Evolutionary conservation across 345 rosid genomes (phyloP).

Genomic region (Hevea brasiliensis): DNA sequence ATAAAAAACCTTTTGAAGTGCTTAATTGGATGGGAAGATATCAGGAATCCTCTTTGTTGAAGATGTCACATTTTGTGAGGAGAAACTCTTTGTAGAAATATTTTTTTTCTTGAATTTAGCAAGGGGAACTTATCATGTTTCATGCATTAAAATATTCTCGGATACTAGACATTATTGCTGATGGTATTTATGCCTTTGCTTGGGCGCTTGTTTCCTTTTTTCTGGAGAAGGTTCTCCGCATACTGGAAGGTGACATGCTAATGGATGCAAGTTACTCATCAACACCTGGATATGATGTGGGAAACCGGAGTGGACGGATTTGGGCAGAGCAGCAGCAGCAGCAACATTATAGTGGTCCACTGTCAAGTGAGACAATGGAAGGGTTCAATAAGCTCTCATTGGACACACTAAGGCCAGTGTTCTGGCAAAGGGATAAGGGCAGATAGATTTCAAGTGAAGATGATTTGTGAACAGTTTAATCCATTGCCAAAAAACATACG

Average conservation of each 20-base stretch:
- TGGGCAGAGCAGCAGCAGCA: slow-evolving; percentile 56
- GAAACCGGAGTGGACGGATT: slow-evolving; percentile 81
- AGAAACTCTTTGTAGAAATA: neutral
- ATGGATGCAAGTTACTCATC: slow-evolving; percentile 64
- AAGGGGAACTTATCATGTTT: neutral
- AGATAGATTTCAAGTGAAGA: slow-evolving; percentile 36
- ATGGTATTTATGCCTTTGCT: neutral
- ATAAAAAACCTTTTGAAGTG: neutral
- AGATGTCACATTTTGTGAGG: neutral
- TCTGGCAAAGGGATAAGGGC: slow-evolving; percentile 48
- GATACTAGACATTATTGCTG: neutral
- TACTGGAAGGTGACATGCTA: slow-evolving; percentile 89
- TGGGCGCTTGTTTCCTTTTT: neutral
- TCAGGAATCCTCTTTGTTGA: neutral
- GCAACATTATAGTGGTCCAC: slow-evolving; percentile 47
- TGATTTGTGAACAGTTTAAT: slow-evolving; percentile 22
- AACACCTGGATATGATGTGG: slow-evolving; percentile 72
- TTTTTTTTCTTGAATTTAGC: neutral
- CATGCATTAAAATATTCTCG: neutral
- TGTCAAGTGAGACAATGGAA: slow-evolving; percentile 50
- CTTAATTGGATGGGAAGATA: neutral
- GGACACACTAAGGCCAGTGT: slow-evolving; percentile 41
- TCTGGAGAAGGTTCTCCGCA: slow-evolving; percentile 77
- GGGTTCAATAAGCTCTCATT: slow-evolving; percentile 59
- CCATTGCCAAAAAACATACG: neutral